Evolutionary conservation across 2,329 filamentous ascomycete species (phyloP), one percentile per base, ranked within the genome.

Genomic region (Cryphonectria naterciae): DNA sequence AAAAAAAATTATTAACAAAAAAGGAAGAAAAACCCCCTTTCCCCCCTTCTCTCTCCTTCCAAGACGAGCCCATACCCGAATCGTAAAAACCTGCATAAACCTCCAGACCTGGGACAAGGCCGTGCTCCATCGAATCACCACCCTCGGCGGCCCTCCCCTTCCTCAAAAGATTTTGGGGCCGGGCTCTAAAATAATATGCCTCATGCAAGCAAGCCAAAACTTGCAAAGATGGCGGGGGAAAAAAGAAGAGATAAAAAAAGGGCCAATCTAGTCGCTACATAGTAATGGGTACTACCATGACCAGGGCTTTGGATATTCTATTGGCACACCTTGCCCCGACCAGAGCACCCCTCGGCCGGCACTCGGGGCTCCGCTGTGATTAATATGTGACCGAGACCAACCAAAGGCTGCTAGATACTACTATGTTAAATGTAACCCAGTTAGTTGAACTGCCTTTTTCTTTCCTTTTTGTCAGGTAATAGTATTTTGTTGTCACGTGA

Each of bases 61-160:
- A 39, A n/a, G 10, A 32, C 32, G 17, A 35, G 58, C 19, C 58
- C 58, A 61, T 39, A 7, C 58, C 58, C 35, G 58, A 39, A 61
- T 35, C 2, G 58, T 61, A 22, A 39, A 37, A 39, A 61, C 58
- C 35, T 61, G 58, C 58, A 61, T 61, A 39, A 61, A 19, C 58
- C 35, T n/a, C 32, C 32, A 60, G 32, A 37, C 28, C 56, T 37
- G 52, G 52, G 52, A 10, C 52, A n/a, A 56, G 32, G 13, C 17
- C 56, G 54, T 22, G 17, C 49, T 28, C 25, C 54, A 11, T 58
- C 54, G 17, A 58, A 58, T 58, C 54, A 58, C 54, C 32, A 32
- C 56, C 56, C n/a, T 5, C 56, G n/a, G n/a, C 56, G 56, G 56
- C 56, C 56, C 56, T 37, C 56, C 17, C 10, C 15, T n/a, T 17